phyloP scores from a whole-genome alignment of 163 green algal species.

The Volvox carteri region DNA sequence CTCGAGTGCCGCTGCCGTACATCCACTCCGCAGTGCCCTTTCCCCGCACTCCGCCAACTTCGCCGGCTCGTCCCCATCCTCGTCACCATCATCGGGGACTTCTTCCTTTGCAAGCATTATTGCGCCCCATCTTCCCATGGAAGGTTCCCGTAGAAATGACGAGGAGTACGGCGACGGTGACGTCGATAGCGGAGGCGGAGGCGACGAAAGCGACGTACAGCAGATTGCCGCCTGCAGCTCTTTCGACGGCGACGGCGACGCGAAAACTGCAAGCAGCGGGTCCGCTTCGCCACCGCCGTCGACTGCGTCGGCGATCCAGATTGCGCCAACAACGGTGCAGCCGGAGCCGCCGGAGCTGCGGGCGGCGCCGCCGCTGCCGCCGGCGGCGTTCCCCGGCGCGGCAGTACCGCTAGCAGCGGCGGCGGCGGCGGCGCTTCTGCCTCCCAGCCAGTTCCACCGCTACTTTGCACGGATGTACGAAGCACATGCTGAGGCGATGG shows the following conservation, averaged over 20 bases:
- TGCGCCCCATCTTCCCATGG: no score
- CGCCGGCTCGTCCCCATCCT: background rate
- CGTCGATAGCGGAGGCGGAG: background rate
- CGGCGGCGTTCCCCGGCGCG: background rate
- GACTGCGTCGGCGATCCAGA: no score
- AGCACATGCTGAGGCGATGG: slow-evolving; percentile 32
- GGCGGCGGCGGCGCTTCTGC: slow-evolving; percentile 24
- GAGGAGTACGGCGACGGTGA: background rate
- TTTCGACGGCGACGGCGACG: background rate
- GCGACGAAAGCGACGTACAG: background rate
- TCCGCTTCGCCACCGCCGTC: background rate
- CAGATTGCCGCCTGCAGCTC: background rate
- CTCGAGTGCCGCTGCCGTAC: background rate
- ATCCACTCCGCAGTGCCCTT: background rate
- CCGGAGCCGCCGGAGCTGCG: background rate
- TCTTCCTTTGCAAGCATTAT: no score
- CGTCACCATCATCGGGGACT: no score
- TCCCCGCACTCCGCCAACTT: background rate
- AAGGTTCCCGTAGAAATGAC: no score
- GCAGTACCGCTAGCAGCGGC: slow-evolving; percentile 19
- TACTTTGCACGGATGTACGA: slow-evolving; percentile 35
- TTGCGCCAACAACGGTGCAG: no score
- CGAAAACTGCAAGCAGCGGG: no score
- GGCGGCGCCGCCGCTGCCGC: background rate
- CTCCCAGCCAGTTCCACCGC: slow-evolving; percentile 13